A percentile compares a stretch with the other conserved stretches of the same genome.
Evolutionary conservation across 2,329 filamentous ascomycete species (phyloP).

Genomic region (Colletotrichum plurivorum): DNA sequence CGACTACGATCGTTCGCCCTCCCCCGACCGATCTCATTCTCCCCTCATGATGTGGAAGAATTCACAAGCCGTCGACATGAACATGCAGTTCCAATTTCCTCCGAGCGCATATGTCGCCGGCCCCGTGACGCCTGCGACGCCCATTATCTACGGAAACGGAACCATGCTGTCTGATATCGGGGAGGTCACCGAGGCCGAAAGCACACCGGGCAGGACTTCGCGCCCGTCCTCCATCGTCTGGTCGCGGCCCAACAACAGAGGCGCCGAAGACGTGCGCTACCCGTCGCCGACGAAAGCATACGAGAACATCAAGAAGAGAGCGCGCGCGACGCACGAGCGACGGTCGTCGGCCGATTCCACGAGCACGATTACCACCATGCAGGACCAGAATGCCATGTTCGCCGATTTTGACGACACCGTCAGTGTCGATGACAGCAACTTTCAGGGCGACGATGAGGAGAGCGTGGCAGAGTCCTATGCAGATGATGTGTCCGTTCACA

Average conservation of each 20-base stretch:
- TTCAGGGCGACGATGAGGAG: conserved; percentile 78
- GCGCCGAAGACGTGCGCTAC: conserved; percentile 46
- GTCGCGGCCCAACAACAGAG: conserved; percentile 47
- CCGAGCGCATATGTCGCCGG: conserved; percentile 58
- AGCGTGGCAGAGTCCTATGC: conserved; percentile 72
- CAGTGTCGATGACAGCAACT: conserved; percentile 75
- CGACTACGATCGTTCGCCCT: conserved; percentile 72
- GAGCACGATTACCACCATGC: conserved; percentile 71
- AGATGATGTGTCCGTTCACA: conserved; percentile 58
- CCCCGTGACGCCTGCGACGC: conserved; percentile 68
- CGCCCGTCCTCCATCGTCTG: conserved; percentile 44
- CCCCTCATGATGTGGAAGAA: conserved; percentile 68
- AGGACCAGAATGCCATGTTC: conserved; percentile 64
- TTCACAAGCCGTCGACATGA: conserved; percentile 53
- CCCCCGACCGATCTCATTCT: conserved; percentile 67
- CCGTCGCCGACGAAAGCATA: conserved; percentile 61
- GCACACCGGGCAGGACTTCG: conserved; percentile 59
- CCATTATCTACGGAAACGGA: conserved; percentile 78
- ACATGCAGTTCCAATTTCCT: conserved; percentile 58
- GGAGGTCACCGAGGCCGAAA: conserved; percentile 69
- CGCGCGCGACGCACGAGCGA: conserved; percentile 61
- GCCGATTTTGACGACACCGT: conserved; percentile 73
- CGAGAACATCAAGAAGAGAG: conserved; percentile 60
- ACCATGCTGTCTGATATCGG: conserved; percentile 79
- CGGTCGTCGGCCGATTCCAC: conserved; percentile 72